phyloP scores from a whole-genome alignment of 2,329 filamentous ascomycete species.

The Fusarium luffae region DNA sequence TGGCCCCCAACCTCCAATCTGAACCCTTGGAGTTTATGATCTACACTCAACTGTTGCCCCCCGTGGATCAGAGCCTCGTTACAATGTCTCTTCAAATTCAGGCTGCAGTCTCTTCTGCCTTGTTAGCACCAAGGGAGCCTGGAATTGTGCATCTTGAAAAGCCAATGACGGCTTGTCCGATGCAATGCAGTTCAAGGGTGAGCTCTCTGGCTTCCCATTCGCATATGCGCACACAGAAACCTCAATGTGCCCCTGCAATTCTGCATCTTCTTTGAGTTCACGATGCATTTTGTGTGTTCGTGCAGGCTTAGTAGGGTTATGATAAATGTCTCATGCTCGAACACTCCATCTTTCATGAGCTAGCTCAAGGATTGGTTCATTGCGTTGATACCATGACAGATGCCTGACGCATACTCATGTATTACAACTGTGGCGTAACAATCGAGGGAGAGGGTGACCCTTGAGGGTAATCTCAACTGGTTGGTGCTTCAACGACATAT shows the following conservation, averaged over 20 bases:
- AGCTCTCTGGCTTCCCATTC: background rate
- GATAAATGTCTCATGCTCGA: constrained; percentile 11
- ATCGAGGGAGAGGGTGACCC: constrained; percentile 4
- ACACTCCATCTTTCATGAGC: background rate
- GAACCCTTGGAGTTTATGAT: constrained; percentile 34
- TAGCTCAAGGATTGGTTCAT: constrained; percentile 4
- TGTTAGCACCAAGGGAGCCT: constrained; percentile 40
- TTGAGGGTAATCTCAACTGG: background rate
- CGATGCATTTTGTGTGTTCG: constrained; percentile 6
- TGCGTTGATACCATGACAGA: constrained; percentile 3
- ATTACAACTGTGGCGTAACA: constrained; percentile 13
- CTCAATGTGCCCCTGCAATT: constrained; percentile 5
- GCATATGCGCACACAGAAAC: constrained; percentile 4
- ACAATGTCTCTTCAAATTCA: constrained; percentile 35
- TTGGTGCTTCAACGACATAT: background rate
- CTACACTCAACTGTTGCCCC: constrained; percentile 35
- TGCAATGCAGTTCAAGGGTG: constrained; percentile 8
- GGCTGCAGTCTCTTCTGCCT: constrained; percentile 44
- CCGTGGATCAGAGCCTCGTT: constrained; percentile 32
- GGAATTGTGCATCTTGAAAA: constrained; percentile 25
- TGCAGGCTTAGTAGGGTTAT: background rate
- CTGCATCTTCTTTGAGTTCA: constrained; percentile 15
- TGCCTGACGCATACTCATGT: constrained; percentile 14
- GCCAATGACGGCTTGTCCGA: constrained; percentile 35
- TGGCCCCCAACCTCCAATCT: constrained; percentile 39